Percentiles rank a stretch among this genome's conserved stretches.
These are phyloP conservation scores for Dichotomopilus funicola DNA, from an alignment of 2,329 filamentous ascomycete genomes.

Conservation along the genomic window DNA sequence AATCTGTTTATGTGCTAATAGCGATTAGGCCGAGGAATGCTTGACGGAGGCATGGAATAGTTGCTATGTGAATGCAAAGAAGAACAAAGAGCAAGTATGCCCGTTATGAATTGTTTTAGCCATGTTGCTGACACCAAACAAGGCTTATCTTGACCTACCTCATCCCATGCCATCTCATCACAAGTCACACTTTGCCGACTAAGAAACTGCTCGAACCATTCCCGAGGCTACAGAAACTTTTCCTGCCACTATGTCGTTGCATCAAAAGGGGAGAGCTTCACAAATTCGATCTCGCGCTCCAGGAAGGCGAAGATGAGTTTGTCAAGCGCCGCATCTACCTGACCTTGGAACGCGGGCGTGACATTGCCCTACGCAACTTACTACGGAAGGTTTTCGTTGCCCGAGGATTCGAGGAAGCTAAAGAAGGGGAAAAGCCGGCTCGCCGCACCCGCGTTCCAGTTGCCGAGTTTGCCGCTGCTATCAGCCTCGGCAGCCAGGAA, in stretches of 20 bases:
- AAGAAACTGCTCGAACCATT: slow-evolving; percentile 64
- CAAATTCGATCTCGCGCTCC: slow-evolving; percentile 76
- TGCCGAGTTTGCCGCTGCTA: slow-evolving; percentile 75
- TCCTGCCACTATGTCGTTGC: slow-evolving; percentile 68
- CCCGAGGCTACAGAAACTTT: slow-evolving; percentile 69
- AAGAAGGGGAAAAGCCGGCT: slow-evolving; percentile 56
- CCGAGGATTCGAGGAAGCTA: slow-evolving; percentile 72
- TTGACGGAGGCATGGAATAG: slow-evolving; percentile 75
- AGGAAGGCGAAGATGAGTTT: slow-evolving; percentile 81
- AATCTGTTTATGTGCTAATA: neutral
- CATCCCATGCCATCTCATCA: slow-evolving; percentile 87
- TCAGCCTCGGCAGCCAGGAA: slow-evolving; percentile 65
- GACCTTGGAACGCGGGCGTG: slow-evolving; percentile 83
- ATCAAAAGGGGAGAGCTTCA: slow-evolving; percentile 78
- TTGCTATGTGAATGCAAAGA: slow-evolving; percentile 64
- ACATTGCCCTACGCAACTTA: slow-evolving; percentile 86
- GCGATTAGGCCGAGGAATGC: slow-evolving; percentile 63
- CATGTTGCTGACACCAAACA: slow-evolving; percentile 2
- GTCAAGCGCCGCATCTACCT: slow-evolving; percentile 91
- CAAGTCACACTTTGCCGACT: slow-evolving; percentile 76
- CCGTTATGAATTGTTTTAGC: neutral
- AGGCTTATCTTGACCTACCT: slow-evolving; percentile 91
- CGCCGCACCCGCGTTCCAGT: slow-evolving; percentile 74
- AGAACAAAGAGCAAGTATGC: slow-evolving; percentile 69
- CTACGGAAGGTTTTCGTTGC: slow-evolving; percentile 85